Evolutionary conservation across 805 yeast genomes (phyloP), one percentile per base, ranked within the genome.

Genomic region (Wickerhamiella sorbophila): DNA sequence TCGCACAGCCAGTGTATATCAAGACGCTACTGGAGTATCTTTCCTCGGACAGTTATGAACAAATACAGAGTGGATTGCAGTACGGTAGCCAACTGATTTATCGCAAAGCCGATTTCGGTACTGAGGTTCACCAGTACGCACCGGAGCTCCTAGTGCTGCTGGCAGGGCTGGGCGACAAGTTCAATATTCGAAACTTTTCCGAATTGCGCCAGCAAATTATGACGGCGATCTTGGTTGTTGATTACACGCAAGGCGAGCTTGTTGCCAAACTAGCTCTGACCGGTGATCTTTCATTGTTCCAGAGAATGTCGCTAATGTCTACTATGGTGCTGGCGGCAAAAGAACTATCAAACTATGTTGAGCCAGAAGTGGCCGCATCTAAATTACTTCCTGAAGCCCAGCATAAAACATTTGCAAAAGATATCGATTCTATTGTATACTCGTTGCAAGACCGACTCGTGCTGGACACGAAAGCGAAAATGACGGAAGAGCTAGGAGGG

Each of bases 201-300:
- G 67, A 72, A n/a, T 61, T 72, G 63, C 70, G 75, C 42, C 64
- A 85, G n/a, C 71, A 74, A 35, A 66, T 79, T 12, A 52, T 86
- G 55, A 72, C 79, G 5, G 74, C 91, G 1, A 64, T 84, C 1
- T 62, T 82, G 15, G 76, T 71, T 0, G 64, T 76, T 0, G 66
- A 66, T 38, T 75, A 84, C 0, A 53, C 62, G 1, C 65, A 68
- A 21, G 54, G 77, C 0, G 47, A 56, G 8, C 50, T 60, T 5
- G 51, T 64, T 5, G 58, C 72, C 33, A 54, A 64, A 21, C 56
- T 77, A 15, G 61, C 86, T 15, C 62, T 74, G 29, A 65, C 70
- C 0, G 86, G 87, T 0, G 98, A 88, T 53, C 74, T 79, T 47
- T 84, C 94, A 0, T 57, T 91, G 16, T 91, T 81, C 46, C 87